Base-by-base conservation (phyloP, 1,284 basidiomycete species). In the Fomitopsis pinicola region DNA sequence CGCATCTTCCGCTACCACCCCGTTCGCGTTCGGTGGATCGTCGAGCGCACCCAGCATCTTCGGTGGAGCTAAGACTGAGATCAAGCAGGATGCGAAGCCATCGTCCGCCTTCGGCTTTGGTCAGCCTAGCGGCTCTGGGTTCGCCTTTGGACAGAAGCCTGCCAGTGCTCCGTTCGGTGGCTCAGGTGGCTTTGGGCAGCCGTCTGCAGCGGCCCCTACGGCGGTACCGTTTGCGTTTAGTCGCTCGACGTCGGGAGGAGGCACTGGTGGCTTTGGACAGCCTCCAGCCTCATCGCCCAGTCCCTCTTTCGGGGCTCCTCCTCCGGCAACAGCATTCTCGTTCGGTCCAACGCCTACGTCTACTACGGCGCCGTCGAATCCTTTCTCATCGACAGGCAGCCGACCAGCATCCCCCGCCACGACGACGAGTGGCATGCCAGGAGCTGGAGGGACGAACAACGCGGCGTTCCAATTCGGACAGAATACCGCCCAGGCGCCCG, bases 401-500 rank as follows among this genome's bases (percentile, higher is more conserved):
- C 71, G 74, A 54, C 74, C 74, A 1, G 71, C 74, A 4, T 75
- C 75, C 2, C 74, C 75, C n/a, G 74, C 73, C 3, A 66, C 64
- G n/a, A 60, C 68, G 8, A 70, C 64, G 42, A 36, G 68, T 40
- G 72, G 70, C 10, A 63, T 74, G 9, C 74, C 74, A 5, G 67
- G 65, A 26, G 66, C 72, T 17, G 66, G 71, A 19, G 70, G 67
- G 22, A 61, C 69, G 17, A 59, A 67, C 3, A 61, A 55, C 26
- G 67, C 65, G 4, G 42, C 67, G 36, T 75, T 75, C 65, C 40
- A 66, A 1, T 75, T 76, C 50, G 73, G 71, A 33, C 64, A 65
- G 30, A 40, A 8, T 40, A 10, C 38, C 38, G 38, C 38, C 2
- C 38, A 40, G 38, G 38, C 38, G 3, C 59, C 65, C n/a, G 63